Conservation (phyloP, 1,284 basidiomycete species). For the Ceratobasidium sp. region DNA sequence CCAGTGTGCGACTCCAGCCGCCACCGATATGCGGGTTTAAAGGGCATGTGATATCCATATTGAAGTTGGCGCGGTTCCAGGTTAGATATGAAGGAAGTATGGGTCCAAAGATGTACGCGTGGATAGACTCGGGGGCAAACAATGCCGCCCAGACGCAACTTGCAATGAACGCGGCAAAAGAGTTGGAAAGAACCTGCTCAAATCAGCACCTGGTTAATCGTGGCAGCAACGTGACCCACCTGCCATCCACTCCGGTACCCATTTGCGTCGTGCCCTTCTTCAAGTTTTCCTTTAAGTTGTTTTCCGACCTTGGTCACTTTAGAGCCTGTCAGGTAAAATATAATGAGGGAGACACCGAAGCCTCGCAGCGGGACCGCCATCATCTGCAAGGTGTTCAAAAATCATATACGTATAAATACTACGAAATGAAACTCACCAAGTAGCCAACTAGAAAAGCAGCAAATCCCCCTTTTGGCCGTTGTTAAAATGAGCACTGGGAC, state of each 20-base stretch:
- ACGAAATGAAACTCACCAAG: slow-evolving; percentile 42
- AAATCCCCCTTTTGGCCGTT: slow-evolving; percentile 61
- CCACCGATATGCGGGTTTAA: slow-evolving; percentile 51
- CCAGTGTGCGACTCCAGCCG: slow-evolving; percentile 63
- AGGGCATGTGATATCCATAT: slow-evolving; percentile 58
- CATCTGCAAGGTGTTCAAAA: slow-evolving; percentile 46
- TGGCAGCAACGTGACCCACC: slow-evolving; percentile 49
- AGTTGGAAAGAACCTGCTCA: slow-evolving; percentile 70
- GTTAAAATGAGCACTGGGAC: slow-evolving; percentile 3
- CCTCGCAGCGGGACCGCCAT: slow-evolving; percentile 65
- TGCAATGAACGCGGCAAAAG: slow-evolving; percentile 71
- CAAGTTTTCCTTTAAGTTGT: slow-evolving; percentile 72
- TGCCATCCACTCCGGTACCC: slow-evolving; percentile 77
- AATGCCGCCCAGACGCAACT: slow-evolving; percentile 67
- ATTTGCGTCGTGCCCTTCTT: slow-evolving; percentile 74
- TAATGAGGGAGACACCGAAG: slow-evolving; percentile 77
- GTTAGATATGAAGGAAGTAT: slow-evolving; percentile 45
- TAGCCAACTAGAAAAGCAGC: slow-evolving; percentile 80
- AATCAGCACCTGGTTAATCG: not conserved
- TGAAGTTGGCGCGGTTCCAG: slow-evolving; percentile 43
- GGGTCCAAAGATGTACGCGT: slow-evolving; percentile 43
- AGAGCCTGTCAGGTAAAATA: slow-evolving; percentile 83
- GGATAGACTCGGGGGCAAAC: slow-evolving; percentile 53
- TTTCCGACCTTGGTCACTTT: slow-evolving; percentile 85
- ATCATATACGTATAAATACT: not conserved